Evolutionary conservation across 331 rosid genomes (phyloP).

Genomic region (Pyracantha coccinea): DNA sequence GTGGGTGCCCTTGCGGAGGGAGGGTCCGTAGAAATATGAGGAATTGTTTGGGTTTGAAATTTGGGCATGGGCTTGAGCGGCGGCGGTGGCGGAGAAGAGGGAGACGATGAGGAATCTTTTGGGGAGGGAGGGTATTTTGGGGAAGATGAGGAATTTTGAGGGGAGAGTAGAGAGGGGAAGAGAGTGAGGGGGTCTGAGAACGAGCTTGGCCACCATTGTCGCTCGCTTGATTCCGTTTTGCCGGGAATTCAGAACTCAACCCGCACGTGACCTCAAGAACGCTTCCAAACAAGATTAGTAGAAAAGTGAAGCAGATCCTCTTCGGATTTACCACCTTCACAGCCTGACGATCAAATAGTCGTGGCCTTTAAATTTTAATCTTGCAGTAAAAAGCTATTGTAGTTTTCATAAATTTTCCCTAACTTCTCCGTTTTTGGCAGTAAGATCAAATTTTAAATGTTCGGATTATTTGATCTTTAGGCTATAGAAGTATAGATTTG

Average conservation of each 20-base stretch:
- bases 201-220: constrained; percentile 23
- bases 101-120: constrained; percentile 14
- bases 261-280: too few species aligned
- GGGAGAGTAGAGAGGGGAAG: constrained; percentile 17
- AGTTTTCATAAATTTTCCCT: too few species aligned
- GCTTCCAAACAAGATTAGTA: too few species aligned
- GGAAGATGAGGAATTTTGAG: constrained; percentile 13
- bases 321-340: too few species aligned
- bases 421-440: accelerated
- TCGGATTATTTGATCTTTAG: accelerated
- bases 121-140: constrained; percentile 15
- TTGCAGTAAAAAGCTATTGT: too few species aligned
- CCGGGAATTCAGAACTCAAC: constrained; percentile 2
- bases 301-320: too few species aligned
- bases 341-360: too few species aligned
- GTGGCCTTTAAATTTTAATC: too few species aligned
- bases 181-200: constrained; percentile 41
- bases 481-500: too few species aligned
- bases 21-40: constrained; percentile 53
- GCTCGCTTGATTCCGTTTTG: background rate
- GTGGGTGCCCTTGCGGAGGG: constrained; percentile 47
- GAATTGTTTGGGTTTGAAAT: constrained; percentile 1
- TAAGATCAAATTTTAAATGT: too few species aligned
- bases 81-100: constrained; percentile 8
- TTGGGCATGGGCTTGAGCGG: constrained; percentile 15